Evolutionary conservation across 2,329 filamentous ascomycete genomes (phyloP), one percentile per base, ranked within the genome.

Genomic region (Bertia moriformis): DNA sequence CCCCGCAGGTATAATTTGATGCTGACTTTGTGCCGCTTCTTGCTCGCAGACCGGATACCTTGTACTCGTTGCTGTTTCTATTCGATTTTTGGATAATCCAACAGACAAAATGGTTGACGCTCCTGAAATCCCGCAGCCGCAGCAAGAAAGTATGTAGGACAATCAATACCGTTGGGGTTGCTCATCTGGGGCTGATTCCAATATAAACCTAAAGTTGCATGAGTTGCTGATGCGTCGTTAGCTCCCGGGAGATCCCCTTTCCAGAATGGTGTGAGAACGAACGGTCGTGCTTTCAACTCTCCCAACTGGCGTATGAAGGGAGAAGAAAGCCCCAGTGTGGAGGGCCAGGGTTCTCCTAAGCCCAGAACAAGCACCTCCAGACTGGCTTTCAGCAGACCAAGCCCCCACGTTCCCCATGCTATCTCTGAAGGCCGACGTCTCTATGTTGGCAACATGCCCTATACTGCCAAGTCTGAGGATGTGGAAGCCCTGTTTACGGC

Each of bases 401-500:
- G 32, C 32, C 15, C 32, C 17, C 32, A 35, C 17, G 32, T 17
- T 7, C 32, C 32, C 7, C 32, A 17, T 7, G 32, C 32, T 12
- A 35, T 35, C 15, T 39, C 47, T 18, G 48, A 51, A 39, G 54
- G 54, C 39, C 48, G 56, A 36, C 56, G 78, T 45, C 73, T 83
- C 46, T 78, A 83, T 47, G 59, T 78, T 4, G 78, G 79, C 42
- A 81, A 76, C 40, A 75, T 84, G 49, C 68, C 55, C 18, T 63
- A 81, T 41, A 65, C 77, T 40, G 70, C 58, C 43, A 54, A 54
- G 44, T 55, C 57, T 4, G 46, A 49, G 18, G 56, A 61, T 38
- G 51, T 63, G 18, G 56, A 61, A 44, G 44, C 41, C 1, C 43
- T 61, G 18, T 49, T 64, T 18, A 17, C 32, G 10, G 32, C 32